Evolutionary conservation across 2,329 filamentous ascomycete species (phyloP).

Genomic region (Microcera coccophila): DNA sequence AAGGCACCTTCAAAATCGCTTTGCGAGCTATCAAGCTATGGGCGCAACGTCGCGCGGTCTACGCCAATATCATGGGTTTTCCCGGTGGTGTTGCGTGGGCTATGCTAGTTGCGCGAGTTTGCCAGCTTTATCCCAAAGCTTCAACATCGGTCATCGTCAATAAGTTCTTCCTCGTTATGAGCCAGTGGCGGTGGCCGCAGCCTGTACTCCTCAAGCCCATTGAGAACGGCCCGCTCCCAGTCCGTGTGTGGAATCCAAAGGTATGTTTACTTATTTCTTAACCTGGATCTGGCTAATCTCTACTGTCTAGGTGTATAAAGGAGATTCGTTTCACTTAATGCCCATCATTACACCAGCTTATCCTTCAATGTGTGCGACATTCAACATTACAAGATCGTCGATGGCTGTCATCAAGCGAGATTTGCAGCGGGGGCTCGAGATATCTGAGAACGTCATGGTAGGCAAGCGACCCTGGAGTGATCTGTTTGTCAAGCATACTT

Average conservation of each 20-base stretch:
- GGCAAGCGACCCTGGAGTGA: conserved; percentile 80
- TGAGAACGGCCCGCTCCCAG: conserved; percentile 74
- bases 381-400: conserved; percentile 86
- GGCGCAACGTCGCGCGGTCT: conserved; percentile 88
- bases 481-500: conserved; percentile 83
- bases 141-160: conserved; percentile 82
- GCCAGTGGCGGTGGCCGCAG: conserved; percentile 87
- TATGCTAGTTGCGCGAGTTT: conserved; percentile 93
- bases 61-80: conserved; percentile 94
- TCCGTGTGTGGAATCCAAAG: conserved; percentile 92
- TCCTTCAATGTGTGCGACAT: conserved; percentile 95
- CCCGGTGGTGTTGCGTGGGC: conserved; percentile 97
- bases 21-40: conserved; percentile 92
- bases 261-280: conserved; percentile 39
- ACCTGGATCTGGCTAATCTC: not conserved
- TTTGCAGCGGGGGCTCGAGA: conserved; percentile 69
- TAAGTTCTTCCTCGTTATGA: conserved; percentile 93
- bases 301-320: conserved; percentile 62
- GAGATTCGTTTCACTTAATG: conserved; percentile 87
- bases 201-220: conserved; percentile 89
- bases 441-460: conserved; percentile 74
- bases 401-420: conserved; percentile 81
- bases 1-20: conserved; percentile 83
- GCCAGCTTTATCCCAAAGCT: conserved; percentile 92
- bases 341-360: conserved; percentile 97